Evolutionary conservation across 306 rosid species (phyloP).

Genomic region (Quercus robur): DNA sequence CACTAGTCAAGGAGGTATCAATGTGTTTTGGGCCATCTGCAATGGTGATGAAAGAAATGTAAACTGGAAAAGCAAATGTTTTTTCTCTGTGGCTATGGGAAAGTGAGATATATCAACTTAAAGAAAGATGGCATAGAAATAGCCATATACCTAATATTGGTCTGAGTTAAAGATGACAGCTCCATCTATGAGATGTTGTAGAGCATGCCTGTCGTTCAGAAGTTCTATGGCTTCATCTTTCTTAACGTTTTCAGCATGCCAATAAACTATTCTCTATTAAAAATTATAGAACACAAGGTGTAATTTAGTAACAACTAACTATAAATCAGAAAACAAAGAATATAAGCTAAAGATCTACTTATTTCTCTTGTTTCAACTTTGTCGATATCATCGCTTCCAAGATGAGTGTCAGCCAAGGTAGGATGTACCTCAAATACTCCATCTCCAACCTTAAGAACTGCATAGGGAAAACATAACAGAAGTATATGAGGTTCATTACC

Average conservation of each 20-base stretch:
- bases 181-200: constrained; percentile 67
- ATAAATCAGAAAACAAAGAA: not conserved
- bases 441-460: constrained; percentile 95
- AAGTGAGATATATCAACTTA: no score
- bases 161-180: no score
- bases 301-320: not conserved
- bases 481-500: no score
- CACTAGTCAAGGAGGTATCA: no score
- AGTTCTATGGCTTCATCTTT: constrained; percentile 84
- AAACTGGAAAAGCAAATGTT: no score
- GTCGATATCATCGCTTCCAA: constrained; percentile 96
- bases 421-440: constrained; percentile 96
- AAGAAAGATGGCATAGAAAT: no score
- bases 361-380: constrained; percentile 41
- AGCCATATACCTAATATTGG: no score
- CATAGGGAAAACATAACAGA: not conserved
- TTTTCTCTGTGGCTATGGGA: no score
- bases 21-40: no score
- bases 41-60: no score
- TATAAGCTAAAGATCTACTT: not conserved
- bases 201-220: constrained; percentile 92
- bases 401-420: constrained; percentile 92
- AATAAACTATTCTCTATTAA: constrained; percentile 80
- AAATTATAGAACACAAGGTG: not conserved
- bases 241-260: constrained; percentile 59